These are phyloP conservation scores for Cicer cuneatum DNA, from an alignment of 306 rosid genomes.

Conservation along the genomic window DNA sequence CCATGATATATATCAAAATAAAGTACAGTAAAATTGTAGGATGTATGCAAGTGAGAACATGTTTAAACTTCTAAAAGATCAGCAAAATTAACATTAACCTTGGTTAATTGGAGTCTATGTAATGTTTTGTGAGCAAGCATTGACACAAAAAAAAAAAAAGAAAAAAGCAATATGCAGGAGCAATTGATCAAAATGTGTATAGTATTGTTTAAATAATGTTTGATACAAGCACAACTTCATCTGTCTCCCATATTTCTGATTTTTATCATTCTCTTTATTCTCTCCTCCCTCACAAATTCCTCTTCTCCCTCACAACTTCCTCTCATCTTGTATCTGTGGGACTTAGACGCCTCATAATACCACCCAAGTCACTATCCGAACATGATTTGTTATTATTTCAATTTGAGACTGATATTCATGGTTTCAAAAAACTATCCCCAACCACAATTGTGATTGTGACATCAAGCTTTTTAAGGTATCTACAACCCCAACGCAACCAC, in stretches of 20 bases:
- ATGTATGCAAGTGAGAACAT: slow-evolving; percentile 7
- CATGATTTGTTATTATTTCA: not conserved
- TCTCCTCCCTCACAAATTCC: too few species aligned
- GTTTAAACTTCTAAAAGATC: slow-evolving; percentile 25
- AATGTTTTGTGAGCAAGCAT: not conserved
- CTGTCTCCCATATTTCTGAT: too few species aligned
- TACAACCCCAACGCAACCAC: not conserved
- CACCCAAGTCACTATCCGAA: not conserved
- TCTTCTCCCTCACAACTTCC: too few species aligned
- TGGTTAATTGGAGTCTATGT: not conserved
- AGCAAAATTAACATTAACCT: not conserved
- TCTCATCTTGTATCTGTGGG: too few species aligned
- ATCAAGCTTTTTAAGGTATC: not conserved
- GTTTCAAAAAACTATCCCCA: not conserved
- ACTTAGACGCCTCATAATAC: not conserved
- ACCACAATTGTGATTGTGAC: not conserved
- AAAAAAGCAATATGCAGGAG: not conserved
- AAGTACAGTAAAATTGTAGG: slow-evolving; percentile 24
- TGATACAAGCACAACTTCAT: too few species aligned
- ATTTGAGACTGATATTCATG: slow-evolving; percentile 2
- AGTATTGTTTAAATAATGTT: not conserved
- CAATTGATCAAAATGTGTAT: slow-evolving; percentile 17
- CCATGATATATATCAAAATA: slow-evolving; percentile 24
- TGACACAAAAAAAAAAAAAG: not conserved
- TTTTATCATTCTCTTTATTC: too few species aligned